Conservation (phyloP, 2,329 filamentous ascomycete species). For the Plectosphaerella sp. region DNA sequence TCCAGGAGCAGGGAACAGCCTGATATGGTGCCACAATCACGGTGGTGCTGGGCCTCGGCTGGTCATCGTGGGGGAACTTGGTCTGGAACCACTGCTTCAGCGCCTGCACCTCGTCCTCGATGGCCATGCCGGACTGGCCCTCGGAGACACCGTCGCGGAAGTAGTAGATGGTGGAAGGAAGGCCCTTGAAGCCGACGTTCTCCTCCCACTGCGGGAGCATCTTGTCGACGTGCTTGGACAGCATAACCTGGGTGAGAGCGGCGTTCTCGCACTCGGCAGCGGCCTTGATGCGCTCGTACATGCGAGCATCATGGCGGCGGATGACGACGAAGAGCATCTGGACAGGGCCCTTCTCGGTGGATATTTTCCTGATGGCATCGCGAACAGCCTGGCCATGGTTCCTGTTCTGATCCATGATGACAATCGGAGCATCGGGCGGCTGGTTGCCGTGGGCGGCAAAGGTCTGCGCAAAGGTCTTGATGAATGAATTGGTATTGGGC, state of each 20-base stretch:
- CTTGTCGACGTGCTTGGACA: constrained; percentile 60
- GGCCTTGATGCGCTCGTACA: constrained; percentile 86
- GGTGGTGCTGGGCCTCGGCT: constrained; percentile 62
- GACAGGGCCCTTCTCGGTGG: constrained; percentile 51
- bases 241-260: constrained; percentile 80
- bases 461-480: constrained; percentile 33
- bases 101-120: constrained; percentile 70
- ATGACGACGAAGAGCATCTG: constrained; percentile 80
- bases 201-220: constrained; percentile 63
- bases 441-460: constrained; percentile 48
- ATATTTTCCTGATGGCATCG: constrained; percentile 50
- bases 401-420: constrained; percentile 23
- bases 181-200: constrained; percentile 33
- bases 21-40: constrained; percentile 89
- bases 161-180: constrained; percentile 75
- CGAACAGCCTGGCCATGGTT: constrained; percentile 49
- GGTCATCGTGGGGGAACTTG: constrained; percentile 16
- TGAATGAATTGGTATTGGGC: constrained; percentile 56
- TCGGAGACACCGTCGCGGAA: constrained; percentile 91
- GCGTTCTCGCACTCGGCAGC: constrained; percentile 80
- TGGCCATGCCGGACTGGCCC: constrained; percentile 75
- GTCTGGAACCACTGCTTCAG: constrained; percentile 59
- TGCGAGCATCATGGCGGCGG: constrained; percentile 61
- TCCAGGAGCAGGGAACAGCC: constrained; percentile 72
- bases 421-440: constrained; percentile 21